Percentiles rank a stretch among this genome's conserved stretches.
These are phyloP conservation scores for Roridomyces roridus DNA, from an alignment of 768 basidiomycete species.

Conservation along the genomic window DNA sequence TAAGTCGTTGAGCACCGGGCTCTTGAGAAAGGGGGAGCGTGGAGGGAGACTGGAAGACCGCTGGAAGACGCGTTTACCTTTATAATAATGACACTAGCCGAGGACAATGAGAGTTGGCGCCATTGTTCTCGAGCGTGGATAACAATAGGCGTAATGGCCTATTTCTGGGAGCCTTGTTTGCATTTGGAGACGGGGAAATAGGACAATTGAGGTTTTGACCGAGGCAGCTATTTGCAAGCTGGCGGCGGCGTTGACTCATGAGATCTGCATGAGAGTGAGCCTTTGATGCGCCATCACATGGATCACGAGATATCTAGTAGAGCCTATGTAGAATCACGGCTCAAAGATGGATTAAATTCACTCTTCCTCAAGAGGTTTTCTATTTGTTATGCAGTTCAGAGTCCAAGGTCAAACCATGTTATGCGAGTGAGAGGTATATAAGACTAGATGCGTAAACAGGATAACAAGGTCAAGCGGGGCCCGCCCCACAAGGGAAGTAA, in stretches of 20 bases:
- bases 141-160: neutral
- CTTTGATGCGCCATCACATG: too few relatives aligned
- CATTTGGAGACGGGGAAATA: neutral
- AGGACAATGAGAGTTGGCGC: conserved; percentile 4
- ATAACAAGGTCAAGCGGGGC: conserved; percentile 8
- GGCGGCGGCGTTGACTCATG: too few relatives aligned
- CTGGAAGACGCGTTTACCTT: neutral
- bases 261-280: too few relatives aligned
- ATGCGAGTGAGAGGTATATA: too few relatives aligned
- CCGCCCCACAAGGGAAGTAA: conserved; percentile 10
- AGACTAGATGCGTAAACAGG: too few relatives aligned
- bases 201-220: neutral
- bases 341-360: too few relatives aligned
- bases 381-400: too few relatives aligned
- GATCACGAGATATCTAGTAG: too few relatives aligned
- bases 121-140: neutral
- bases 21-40: neutral
- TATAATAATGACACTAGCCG: conserved; percentile 3
- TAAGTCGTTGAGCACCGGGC: conserved; percentile 24
- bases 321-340: too few relatives aligned
- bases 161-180: neutral
- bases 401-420: too few relatives aligned
- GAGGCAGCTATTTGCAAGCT: too few relatives aligned
- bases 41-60: neutral
- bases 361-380: too few relatives aligned